Evolutionary conservation across 805 yeast genomes (phyloP), one percentile per base, ranked within the genome.

Genomic region (Barnettozyma siamensis): DNA sequence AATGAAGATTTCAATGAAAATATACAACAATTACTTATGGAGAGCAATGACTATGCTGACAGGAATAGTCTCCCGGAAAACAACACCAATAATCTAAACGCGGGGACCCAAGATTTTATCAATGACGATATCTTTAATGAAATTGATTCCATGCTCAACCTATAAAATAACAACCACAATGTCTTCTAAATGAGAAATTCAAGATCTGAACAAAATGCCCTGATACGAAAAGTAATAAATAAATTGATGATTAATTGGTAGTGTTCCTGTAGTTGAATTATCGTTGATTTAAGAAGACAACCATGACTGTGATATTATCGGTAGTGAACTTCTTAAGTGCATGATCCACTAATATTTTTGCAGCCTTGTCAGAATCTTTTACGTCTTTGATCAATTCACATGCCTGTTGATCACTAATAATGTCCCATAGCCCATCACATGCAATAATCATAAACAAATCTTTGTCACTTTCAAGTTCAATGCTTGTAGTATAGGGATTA

Each of bases 361-460:
- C 82, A 1, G 93, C 95, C 35, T 63, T 63, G 33, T 77, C 72
- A 1, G 93, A 82, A 51, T 81, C 78, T 8, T 54, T 41, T 11
- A 75, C 65, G 31, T 72, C 70, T 36, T 70, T 67, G 5, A 87
- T 81, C 50, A 82, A 60, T 42, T 81, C 81, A 43, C 93, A 85
- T 0, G 98, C 98, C 42, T 76, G 75, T 48, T 78, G 83, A 58
- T 93, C 99, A 8, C 80, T 71, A 38, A 89, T 73, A 5, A 91
- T 97, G 60, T 91, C 99, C 98, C 98, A 91, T 10, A 91, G 66
- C 0, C 99, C 99, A 62, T 91, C 99, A 61, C 98, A 93, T 0
- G 97, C 98, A 44, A 91, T 66, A 37, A 91, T 88, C 55, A 91
- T 61, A 56, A 86, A 87, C 51, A 83, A 83, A 59, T 89, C 96